Conservation (phyloP, 1,139 yeast genomes). For the Suhomyces anneliseae region DNA sequence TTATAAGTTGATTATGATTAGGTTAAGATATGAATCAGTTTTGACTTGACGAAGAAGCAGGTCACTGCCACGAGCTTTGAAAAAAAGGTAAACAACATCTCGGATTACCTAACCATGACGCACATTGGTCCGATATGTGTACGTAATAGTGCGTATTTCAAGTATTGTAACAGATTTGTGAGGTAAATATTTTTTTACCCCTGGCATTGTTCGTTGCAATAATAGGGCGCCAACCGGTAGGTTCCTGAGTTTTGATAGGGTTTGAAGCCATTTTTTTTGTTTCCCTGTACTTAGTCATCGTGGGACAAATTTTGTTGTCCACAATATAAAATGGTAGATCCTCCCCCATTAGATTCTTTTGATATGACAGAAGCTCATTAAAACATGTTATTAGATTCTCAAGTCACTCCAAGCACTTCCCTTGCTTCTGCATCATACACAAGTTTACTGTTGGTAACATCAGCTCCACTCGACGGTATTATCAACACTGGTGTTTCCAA, state of each 20-base stretch:
- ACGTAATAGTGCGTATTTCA: slow-evolving; percentile 3
- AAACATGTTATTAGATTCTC: slow-evolving; percentile 15
- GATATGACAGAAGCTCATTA: background rate
- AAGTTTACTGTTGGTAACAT: slow-evolving; percentile 10
- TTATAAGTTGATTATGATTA: too few species aligned
- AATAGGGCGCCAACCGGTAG: slow-evolving; percentile 1
- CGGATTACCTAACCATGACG: background rate
- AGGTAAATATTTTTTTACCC: slow-evolving; percentile 3
- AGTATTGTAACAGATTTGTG: background rate
- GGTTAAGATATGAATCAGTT: too few species aligned
- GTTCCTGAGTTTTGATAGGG: slow-evolving; percentile 11
- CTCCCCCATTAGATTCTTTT: background rate
- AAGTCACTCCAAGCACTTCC: slow-evolving; percentile 5
- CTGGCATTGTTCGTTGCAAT: slow-evolving; percentile 8
- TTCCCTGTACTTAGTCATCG: background rate
- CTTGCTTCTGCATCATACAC: slow-evolving; percentile 13
- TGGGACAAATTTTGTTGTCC: background rate
- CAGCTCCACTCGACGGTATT: background rate
- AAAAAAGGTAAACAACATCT: slow-evolving; percentile 2
- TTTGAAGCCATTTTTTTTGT: slow-evolving; percentile 3
- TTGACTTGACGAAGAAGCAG: background rate
- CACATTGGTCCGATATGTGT: background rate
- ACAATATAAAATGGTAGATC: slow-evolving; percentile 2
- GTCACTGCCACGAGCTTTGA: background rate
- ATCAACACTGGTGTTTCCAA: slow-evolving; percentile 1